Evolutionary conservation across 2,329 filamentous ascomycete species (phyloP), one percentile per base, ranked within the genome.

Genomic region (Diaporthe citriasiana): DNA sequence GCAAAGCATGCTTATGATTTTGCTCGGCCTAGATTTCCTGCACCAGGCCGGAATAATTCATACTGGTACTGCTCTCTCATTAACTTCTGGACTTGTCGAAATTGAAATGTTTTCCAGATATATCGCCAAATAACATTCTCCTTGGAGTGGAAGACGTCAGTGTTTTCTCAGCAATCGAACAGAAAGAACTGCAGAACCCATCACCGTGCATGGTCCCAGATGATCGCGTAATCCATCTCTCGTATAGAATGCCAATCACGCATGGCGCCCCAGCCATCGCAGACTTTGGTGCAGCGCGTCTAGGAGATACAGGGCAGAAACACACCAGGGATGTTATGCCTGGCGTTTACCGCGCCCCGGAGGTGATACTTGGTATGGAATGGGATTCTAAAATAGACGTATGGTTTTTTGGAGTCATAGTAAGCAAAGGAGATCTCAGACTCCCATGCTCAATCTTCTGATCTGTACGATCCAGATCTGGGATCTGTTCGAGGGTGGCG

Each of bases 381-480:
- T 83, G 82, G 82, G 76, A 77, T 22, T 79, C 78, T 35, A 81
- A 80, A 74, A 77, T 83, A 40, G 82, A 83, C 63, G 79, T 83
- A 1, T 83, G 82, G 82, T 81, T 81, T 66, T 72, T 82, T 60
- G 80, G 77, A n/a, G 76, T 79, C 22, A 79, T 82, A 79, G 80
- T 80, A 50, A 72, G 78, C 74, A 45, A 30, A 27, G 15, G 27
- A 30, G 40, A 10, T 56, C 47, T 40, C 47, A 56, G 45, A 30
- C 1, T 27, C 40, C 27, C 50, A 9, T 27, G 33, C 19, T 17
- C 47, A 25, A 55, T 70, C 60, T 33, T 66, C 40, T 71, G 25
- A 59, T 70, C 33, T 72, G 17, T 71, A 10, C 45, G 15, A 42
- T 1, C 25, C 35, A 82, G 80, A 76, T 81, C 42, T 82, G 80